phyloP scores from a whole-genome alignment of 2,329 filamentous ascomycete species.

The Cyphellophora attinorum region DNA sequence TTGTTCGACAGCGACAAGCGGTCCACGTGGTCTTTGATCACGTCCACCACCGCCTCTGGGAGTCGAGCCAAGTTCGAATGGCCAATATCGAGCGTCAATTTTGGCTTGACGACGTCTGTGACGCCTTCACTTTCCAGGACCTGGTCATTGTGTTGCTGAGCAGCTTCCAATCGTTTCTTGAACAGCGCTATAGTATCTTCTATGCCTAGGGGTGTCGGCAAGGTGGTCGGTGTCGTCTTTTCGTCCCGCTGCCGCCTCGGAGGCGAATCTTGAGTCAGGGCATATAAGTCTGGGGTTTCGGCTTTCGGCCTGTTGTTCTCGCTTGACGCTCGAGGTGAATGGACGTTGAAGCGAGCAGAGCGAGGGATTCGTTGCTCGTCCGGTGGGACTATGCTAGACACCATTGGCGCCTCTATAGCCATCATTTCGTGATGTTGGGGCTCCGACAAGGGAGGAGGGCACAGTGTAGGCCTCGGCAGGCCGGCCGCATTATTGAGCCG shows the following conservation, averaged over 20 bases:
- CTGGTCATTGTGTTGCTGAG: slow-evolving; percentile 37
- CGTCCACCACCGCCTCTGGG: slow-evolving; percentile 40
- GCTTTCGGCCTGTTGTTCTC: slow-evolving; percentile 10
- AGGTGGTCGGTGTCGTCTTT: slow-evolving; percentile 1
- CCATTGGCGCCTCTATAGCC: neutral
- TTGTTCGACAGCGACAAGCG: slow-evolving; percentile 44
- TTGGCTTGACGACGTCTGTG: slow-evolving; percentile 36
- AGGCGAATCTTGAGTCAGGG: slow-evolving; percentile 7
- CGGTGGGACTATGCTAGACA: neutral
- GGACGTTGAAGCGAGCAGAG: slow-evolving; percentile 3
- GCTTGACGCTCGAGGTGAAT: slow-evolving; percentile 11
- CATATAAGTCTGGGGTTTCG: slow-evolving; percentile 6
- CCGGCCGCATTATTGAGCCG: neutral
- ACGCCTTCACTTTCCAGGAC: slow-evolving; percentile 36
- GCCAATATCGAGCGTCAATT: slow-evolving; percentile 42
- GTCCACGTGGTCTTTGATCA: slow-evolving; percentile 44
- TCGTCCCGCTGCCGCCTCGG: slow-evolving; percentile 4
- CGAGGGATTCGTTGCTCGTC: neutral
- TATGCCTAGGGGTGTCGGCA: slow-evolving; percentile 19
- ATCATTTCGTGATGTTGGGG: neutral
- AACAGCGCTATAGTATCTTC: slow-evolving; percentile 38
- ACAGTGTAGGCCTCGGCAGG: too few relatives aligned
- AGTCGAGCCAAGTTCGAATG: slow-evolving; percentile 39
- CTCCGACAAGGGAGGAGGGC: too few relatives aligned
- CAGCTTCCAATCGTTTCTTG: slow-evolving; percentile 35